These are phyloP conservation scores for Dactylellina drechsleri DNA, from an alignment of 2,329 filamentous ascomycete genomes.

Conservation along the genomic window DNA sequence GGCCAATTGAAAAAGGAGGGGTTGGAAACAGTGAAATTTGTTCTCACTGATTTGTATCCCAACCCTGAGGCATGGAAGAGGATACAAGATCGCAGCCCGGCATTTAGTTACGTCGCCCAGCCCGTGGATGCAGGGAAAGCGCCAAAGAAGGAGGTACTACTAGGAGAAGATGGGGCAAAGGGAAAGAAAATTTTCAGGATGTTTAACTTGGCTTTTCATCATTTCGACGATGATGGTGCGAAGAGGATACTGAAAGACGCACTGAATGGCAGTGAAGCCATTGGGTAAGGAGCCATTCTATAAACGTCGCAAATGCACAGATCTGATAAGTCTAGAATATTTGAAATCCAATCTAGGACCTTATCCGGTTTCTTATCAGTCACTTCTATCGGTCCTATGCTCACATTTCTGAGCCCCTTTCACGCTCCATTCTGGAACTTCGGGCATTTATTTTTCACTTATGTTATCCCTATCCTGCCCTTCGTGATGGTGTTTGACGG, in stretches of 20 bases:
- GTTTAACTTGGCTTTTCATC: conserved; percentile 80
- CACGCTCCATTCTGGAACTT: conserved; percentile 63
- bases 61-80: conserved; percentile 71
- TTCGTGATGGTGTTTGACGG: conserved; percentile 77
- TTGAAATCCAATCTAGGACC: conserved; percentile 77
- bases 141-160: conserved; percentile 64
- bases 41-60: conserved; percentile 74
- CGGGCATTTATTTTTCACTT: conserved; percentile 73
- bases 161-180: conserved; percentile 57
- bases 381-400: conserved; percentile 67
- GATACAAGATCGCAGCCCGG: conserved; percentile 65
- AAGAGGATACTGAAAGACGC: conserved; percentile 72
- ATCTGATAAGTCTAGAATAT: conserved; percentile 65
- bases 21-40: conserved; percentile 66
- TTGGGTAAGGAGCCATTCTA: conserved; percentile 64
- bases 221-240: conserved; percentile 75
- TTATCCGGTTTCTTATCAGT: conserved; percentile 68
- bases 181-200: conserved; percentile 72
- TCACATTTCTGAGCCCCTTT: conserved; percentile 67
- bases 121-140: conserved; percentile 74
- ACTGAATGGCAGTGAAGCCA: conserved; percentile 72
- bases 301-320: too few species aligned
- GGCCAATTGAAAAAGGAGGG: conserved; percentile 44
- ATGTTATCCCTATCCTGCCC: conserved; percentile 73
- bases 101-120: conserved; percentile 69